Percentiles rank a stretch among this genome's conserved stretches.
Evolutionary conservation across 441 rosid species (phyloP).

Genomic region (Arabidopsis lyrata): DNA sequence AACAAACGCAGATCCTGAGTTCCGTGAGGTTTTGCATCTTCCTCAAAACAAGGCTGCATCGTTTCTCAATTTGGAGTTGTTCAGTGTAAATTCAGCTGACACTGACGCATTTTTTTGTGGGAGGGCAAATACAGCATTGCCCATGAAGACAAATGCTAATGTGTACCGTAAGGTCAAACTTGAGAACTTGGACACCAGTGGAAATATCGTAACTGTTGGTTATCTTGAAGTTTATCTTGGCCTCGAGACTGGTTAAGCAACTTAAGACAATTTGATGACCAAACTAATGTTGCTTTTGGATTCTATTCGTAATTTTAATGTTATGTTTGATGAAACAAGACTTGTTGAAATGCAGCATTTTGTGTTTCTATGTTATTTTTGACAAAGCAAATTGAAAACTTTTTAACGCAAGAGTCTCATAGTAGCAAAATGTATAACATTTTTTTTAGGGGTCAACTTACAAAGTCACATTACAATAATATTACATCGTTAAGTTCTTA

Average conservation of each 20-base stretch:
- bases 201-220: slow-evolving; percentile 5
- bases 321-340: neutral
- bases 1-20: slow-evolving; percentile 7
- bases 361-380: neutral
- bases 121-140: slow-evolving; percentile 14
- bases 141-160: slow-evolving; percentile 10
- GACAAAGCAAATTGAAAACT: neutral
- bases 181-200: neutral
- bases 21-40: slow-evolving; percentile 1
- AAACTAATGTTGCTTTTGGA: neutral
- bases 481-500: slow-evolving; percentile 29
- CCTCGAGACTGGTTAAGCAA: slow-evolving; percentile 4
- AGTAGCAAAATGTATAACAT: slow-evolving; percentile 6
- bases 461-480: slow-evolving; percentile 29
- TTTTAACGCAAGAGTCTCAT: neutral
- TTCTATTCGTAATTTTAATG: neutral
- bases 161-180: neutral
- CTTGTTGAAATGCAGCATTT: neutral
- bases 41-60: neutral
- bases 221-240: slow-evolving; percentile 6
- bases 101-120: neutral
- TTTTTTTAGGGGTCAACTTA: slow-evolving; percentile 32
- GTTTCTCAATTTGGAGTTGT: slow-evolving; percentile 5
- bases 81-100: slow-evolving; percentile 2
- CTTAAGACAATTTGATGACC: neutral